phyloP scores from a whole-genome alignment of 2,329 filamentous ascomycete species.

The Nigrospora osmanthi region DNA sequence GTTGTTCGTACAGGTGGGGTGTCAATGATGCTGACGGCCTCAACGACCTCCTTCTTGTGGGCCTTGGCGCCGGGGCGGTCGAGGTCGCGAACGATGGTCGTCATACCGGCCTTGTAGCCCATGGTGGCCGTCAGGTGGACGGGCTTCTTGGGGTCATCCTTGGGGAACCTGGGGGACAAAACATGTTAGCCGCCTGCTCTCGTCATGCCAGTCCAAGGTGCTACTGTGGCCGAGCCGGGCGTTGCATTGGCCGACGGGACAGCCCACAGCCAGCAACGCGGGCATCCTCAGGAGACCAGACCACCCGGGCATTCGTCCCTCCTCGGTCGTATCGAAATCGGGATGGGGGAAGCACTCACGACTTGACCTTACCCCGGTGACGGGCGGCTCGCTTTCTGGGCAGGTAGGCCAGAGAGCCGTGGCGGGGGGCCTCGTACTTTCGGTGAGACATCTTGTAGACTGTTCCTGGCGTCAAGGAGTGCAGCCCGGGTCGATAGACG shows the following conservation, averaged over 20 bases:
- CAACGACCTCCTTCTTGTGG: conserved; percentile 97
- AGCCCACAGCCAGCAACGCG: too few species aligned
- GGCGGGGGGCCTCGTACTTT: conserved; percentile 78
- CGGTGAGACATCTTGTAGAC: conserved; percentile 39
- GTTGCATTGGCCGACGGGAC: too few species aligned
- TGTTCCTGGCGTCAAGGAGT: conserved; percentile 20
- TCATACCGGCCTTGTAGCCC: conserved; percentile 99
- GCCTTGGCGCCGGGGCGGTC: conserved; percentile 98
- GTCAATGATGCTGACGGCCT: conserved; percentile 82
- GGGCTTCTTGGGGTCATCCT: conserved; percentile 99
- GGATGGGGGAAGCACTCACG: conserved; percentile 51
- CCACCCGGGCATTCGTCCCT: too few species aligned
- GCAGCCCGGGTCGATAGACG: conserved; percentile 17
- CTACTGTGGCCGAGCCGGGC: too few species aligned
- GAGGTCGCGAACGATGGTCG: conserved; percentile 97
- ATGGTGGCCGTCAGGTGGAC: conserved; percentile 96
- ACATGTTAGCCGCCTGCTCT: background rate
- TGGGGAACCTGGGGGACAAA: conserved; percentile 70
- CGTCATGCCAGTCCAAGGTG: too few species aligned
- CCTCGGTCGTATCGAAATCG: conserved; percentile 2
- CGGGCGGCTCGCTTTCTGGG: conserved; percentile 88
- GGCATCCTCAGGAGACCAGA: too few species aligned
- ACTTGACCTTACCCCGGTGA: conserved; percentile 97
- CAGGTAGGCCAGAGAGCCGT: conserved; percentile 86
- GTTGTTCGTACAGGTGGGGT: conserved; percentile 91